Percentiles rank a stretch among this genome's conserved stretches.
phyloP scores from a whole-genome alignment of 2,329 filamentous ascomycete species.

The Cladosporium colombiae region DNA sequence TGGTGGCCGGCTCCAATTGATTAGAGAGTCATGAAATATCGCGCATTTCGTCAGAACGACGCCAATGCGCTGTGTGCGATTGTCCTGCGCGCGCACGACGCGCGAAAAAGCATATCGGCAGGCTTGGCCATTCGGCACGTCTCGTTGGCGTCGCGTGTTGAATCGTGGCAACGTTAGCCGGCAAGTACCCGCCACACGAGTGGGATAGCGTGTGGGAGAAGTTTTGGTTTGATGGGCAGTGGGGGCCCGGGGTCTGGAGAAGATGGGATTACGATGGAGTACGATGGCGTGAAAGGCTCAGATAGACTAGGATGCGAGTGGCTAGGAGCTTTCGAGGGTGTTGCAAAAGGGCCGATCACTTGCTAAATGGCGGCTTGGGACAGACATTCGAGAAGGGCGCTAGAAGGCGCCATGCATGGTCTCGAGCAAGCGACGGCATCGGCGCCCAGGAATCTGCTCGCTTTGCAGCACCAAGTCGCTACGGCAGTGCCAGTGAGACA shows the following conservation, averaged over 20 bases:
- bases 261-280: conserved; percentile 4
- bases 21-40: not conserved
- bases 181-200: not conserved
- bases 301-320: not conserved
- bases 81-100: not conserved
- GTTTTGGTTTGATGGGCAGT: conserved; percentile 2
- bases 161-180: conserved; percentile 1
- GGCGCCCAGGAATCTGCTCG: conserved; percentile 1
- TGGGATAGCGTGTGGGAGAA: conserved; percentile 1
- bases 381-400: conserved; percentile 12
- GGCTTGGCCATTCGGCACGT: not conserved
- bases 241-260: conserved; percentile 14
- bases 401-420: conserved; percentile 12
- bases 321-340: not conserved
- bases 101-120: not conserved
- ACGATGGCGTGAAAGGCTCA: not conserved
- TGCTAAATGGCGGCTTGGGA: conserved; percentile 3
- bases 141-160: not conserved
- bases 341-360: conserved; percentile 20
- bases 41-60: conserved; percentile 5
- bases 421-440: conserved; percentile 8
- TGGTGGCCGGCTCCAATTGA: conserved; percentile 6
- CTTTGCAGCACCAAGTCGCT: not conserved
- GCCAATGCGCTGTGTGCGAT: not conserved
- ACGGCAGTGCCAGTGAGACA: conserved; percentile 1